A percentile compares a stretch with the other conserved stretches of the same genome.
These are phyloP conservation scores for Candida qinlingensis DNA, from an alignment of 805 yeast species.

Conservation along the genomic window DNA sequence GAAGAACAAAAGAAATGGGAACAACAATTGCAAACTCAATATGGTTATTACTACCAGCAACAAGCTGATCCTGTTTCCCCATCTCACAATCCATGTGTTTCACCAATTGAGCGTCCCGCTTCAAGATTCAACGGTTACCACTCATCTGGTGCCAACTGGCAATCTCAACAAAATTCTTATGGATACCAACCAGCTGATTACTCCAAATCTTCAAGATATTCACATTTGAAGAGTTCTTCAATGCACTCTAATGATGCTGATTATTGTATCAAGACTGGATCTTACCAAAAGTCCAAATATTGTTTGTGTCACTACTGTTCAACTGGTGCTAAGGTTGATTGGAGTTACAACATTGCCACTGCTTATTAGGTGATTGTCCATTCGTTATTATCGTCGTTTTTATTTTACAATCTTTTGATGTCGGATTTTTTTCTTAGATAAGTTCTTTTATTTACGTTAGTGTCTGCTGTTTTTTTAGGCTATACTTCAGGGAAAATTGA, in stretches of 20 bases:
- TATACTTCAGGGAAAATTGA: no score
- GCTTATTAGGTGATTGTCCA: constrained; percentile 10
- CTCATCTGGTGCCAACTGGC: constrained; percentile 1
- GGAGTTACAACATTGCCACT: constrained; percentile 18
- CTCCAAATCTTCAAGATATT: constrained; percentile 6
- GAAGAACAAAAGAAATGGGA: constrained; percentile 17
- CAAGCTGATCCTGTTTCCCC: constrained; percentile 20
- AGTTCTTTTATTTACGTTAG: neutral
- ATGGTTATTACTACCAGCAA: constrained; percentile 4
- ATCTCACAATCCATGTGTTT: constrained; percentile 5
- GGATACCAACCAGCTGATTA: constrained; percentile 6
- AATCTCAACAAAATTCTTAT: neutral
- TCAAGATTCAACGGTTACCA: constrained; percentile 11
- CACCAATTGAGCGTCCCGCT: constrained; percentile 15
- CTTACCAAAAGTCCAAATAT: constrained; percentile 15
- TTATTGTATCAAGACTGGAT: constrained; percentile 22
- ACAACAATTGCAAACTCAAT: constrained; percentile 8
- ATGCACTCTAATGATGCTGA: constrained; percentile 14
- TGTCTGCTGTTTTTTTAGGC: no score
- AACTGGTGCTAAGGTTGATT: constrained; percentile 17
- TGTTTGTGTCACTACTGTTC: constrained; percentile 24
- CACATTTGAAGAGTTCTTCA: constrained; percentile 18
- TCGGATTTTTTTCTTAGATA: neutral
- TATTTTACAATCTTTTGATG: neutral
- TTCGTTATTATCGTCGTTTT: neutral